A percentile compares a stretch with the other conserved stretches of the same genome.
phyloP scores from a whole-genome alignment of 495 filamentous ascomycete species.

The Cercophora sp. region DNA sequence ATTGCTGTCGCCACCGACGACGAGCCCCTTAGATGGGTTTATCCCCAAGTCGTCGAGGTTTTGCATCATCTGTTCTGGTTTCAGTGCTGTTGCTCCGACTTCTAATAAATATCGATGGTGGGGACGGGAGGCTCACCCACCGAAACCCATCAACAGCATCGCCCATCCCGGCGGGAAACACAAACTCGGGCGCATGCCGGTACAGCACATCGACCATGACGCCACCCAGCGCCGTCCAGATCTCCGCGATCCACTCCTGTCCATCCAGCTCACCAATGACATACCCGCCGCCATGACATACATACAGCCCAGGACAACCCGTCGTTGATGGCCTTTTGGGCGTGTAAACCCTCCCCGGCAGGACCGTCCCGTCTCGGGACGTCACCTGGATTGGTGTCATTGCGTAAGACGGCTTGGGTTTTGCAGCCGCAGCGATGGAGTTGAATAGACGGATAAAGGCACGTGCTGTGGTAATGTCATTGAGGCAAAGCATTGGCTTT shows the following conservation, averaged over 20 bases:
- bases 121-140: constrained; percentile 1
- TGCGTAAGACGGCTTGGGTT: background rate
- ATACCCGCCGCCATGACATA: constrained; percentile 2
- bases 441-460: constrained; percentile 1
- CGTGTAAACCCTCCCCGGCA: background rate
- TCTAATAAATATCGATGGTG: too few species aligned
- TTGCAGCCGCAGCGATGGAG: background rate
- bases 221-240: background rate
- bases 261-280: constrained; percentile 1
- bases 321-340: background rate
- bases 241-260: constrained; percentile 1
- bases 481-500: background rate
- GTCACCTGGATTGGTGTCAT: background rate
- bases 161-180: background rate
- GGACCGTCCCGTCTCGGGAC: background rate
- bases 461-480: background rate
- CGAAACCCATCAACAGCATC: constrained; percentile 1
- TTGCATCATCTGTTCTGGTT: background rate
- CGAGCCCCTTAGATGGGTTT: background rate
- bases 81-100: background rate
- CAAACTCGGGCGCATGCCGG: constrained; percentile 1
- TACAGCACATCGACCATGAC: constrained; percentile 4
- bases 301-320: background rate
- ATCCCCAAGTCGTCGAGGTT: background rate
- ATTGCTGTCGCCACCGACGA: background rate